Percentiles rank a stretch among this genome's conserved stretches.
These are phyloP conservation scores for Carpinus viminea DNA, from an alignment of 306 rosid species.

Conservation along the genomic window DNA sequence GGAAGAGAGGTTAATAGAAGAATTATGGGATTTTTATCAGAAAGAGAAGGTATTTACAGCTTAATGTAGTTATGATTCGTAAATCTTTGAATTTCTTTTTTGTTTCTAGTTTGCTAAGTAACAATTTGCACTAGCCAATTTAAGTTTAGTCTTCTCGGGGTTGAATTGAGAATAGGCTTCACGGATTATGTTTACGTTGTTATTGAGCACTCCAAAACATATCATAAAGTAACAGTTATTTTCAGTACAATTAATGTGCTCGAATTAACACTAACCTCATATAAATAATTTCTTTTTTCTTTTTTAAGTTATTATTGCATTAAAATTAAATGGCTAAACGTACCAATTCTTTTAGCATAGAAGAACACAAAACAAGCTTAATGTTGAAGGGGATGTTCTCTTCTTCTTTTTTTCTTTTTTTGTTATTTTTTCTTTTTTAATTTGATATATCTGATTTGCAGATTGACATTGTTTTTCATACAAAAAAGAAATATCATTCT, in stretches of 20 bases:
- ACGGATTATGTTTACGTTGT: not conserved
- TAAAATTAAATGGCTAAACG: not conserved
- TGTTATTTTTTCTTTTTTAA: not conserved
- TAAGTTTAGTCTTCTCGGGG: not conserved
- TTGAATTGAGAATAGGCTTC: not conserved
- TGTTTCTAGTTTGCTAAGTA: not conserved
- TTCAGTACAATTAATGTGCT: not conserved
- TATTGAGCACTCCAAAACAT: not conserved
- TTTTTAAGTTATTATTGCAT: not conserved
- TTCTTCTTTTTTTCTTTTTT: not conserved
- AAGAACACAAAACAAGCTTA: not conserved
- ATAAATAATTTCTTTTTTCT: not conserved
- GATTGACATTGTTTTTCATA: not conserved
- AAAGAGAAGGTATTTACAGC: conserved; percentile 55
- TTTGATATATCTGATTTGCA: not conserved
- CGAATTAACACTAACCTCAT: not conserved
- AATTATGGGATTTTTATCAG: conserved; percentile 61
- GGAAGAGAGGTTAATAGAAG: conserved; percentile 56
- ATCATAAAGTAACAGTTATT: not conserved
- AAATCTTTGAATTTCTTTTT: conserved; percentile 17
- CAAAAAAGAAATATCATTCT: not conserved
- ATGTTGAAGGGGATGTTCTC: not conserved
- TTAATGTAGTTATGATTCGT: conserved; percentile 4
- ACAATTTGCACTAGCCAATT: not conserved
- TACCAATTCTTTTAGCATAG: not conserved